These are phyloP conservation scores for Auriscalpium vulgare DNA, from an alignment of 768 basidiomycete species.

Conservation along the genomic window DNA sequence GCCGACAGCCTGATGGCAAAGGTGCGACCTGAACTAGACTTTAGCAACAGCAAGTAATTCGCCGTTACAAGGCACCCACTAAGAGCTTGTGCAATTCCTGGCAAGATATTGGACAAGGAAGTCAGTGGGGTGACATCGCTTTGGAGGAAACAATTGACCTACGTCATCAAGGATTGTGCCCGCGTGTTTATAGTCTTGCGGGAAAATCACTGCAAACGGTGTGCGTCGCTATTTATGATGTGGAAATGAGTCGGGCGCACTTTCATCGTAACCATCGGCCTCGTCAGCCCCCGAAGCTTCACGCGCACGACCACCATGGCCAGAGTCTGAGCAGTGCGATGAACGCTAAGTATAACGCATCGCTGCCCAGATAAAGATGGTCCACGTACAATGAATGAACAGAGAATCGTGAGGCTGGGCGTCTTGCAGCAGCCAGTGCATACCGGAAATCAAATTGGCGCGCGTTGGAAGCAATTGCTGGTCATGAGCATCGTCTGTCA, in stretches of 20 bases:
- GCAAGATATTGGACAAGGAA: neutral
- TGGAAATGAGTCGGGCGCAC: neutral
- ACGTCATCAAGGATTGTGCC: conserved; percentile 45
- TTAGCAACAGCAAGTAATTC: neutral
- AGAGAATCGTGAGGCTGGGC: conserved; percentile 39
- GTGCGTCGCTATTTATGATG: neutral
- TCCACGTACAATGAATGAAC: conserved; percentile 29
- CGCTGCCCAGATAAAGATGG: neutral
- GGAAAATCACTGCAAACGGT: conserved; percentile 32
- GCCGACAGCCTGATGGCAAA: conserved; percentile 41
- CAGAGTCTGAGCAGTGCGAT: conserved; percentile 24
- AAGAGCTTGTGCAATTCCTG: conserved; percentile 11
- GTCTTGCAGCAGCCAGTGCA: conserved; percentile 42
- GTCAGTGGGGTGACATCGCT: too few species aligned
- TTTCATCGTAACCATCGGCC: conserved; percentile 31
- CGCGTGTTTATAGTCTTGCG: conserved; percentile 35
- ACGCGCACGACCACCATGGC: conserved; percentile 40
- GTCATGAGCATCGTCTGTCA: conserved; percentile 34
- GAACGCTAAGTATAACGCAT: neutral
- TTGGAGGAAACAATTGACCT: conserved; percentile 12
- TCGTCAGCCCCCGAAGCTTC: conserved; percentile 33
- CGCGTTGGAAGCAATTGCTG: conserved; percentile 34
- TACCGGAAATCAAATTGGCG: conserved; percentile 40
- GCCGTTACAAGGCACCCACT: neutral
- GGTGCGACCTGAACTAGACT: conserved; percentile 21